Conservation (phyloP, 371 early-diverging fungal species). For the Mucor circinelloides region DNA sequence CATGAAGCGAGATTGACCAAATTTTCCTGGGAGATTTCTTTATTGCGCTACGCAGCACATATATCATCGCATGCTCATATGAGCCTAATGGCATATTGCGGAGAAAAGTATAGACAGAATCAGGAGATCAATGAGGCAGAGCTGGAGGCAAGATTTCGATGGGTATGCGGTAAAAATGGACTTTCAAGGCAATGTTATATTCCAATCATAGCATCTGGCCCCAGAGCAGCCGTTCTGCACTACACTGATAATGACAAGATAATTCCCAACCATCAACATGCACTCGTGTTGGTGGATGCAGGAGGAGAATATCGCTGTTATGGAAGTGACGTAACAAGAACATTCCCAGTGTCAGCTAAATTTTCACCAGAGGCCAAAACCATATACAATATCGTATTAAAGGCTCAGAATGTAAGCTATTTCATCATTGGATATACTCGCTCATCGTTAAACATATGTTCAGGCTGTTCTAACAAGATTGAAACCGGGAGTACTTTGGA, state of each 20-base stretch:
- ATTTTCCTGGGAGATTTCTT: conserved; percentile 52
- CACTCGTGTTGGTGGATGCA: conserved; percentile 84
- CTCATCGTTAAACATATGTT: neutral
- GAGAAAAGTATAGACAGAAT: neutral
- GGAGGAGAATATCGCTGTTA: conserved; percentile 85
- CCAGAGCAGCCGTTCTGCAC: conserved; percentile 49
- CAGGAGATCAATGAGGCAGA: conserved; percentile 44
- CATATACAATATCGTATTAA: conserved; percentile 83
- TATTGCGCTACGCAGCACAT: conserved; percentile 38
- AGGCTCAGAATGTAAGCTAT: conserved; percentile 70
- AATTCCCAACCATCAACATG: conserved; percentile 24
- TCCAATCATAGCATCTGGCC: conserved; percentile 53
- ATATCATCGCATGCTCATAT: conserved; percentile 58
- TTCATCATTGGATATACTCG: too few species aligned
- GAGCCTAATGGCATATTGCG: conserved; percentile 23
- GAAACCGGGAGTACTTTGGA: conserved; percentile 80
- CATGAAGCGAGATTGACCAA: conserved; percentile 57
- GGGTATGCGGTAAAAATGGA: conserved; percentile 48
- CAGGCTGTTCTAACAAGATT: conserved; percentile 54
- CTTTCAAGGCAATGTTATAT: conserved; percentile 45
- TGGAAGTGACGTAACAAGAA: conserved; percentile 88
- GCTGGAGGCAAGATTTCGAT: conserved; percentile 50
- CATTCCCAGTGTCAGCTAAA: conserved; percentile 80
- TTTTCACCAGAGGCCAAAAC: conserved; percentile 75
- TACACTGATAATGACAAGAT: conserved; percentile 45